A percentile compares a stretch with the other conserved stretches of the same genome.
Conservation (phyloP, 306 rosid genomes). For the Rosa lucieae region DNA sequence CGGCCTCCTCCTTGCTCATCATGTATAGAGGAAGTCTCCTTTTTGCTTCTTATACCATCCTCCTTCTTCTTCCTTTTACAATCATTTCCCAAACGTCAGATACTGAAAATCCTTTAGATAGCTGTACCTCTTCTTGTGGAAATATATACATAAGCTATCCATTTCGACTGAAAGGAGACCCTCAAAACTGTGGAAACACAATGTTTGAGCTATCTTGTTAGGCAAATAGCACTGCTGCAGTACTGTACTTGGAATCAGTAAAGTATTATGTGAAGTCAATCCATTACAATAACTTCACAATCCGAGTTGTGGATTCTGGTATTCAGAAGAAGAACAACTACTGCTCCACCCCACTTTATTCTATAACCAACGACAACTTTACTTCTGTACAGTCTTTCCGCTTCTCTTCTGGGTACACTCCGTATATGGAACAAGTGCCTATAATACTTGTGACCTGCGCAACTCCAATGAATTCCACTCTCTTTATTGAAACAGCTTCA, state of each 20-base stretch:
- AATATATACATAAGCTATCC: neutral
- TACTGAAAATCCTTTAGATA: neutral
- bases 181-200: neutral
- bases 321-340: neutral
- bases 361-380: too few species aligned
- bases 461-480: neutral
- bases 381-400: too few species aligned
- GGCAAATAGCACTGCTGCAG: neutral
- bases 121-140: neutral
- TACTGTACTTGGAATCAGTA: neutral
- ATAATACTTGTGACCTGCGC: neutral
- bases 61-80: neutral
- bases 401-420: too few species aligned
- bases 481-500: neutral
- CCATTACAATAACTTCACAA: neutral
- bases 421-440: neutral
- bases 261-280: neutral
- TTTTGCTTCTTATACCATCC: neutral
- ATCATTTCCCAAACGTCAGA: neutral
- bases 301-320: neutral
- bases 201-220: neutral
- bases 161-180: neutral
- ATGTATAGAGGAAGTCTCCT: neutral
- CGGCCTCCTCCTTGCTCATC: neutral
- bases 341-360: neutral